Conservation (phyloP, 129 eudicot species). For the Saussurea involucrata region DNA sequence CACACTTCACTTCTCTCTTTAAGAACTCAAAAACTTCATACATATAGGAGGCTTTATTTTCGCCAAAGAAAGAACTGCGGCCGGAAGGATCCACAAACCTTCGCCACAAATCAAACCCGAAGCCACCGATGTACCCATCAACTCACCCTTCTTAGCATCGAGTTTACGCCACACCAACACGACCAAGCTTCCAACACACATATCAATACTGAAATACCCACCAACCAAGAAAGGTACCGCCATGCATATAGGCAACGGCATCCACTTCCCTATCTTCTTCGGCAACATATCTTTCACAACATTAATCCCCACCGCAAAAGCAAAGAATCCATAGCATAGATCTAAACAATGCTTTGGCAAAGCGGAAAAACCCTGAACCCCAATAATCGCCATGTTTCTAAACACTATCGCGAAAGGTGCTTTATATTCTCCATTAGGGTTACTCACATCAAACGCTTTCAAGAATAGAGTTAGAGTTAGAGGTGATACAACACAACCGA, state of each 20-base stretch:
- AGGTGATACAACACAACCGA: conserved; percentile 74
- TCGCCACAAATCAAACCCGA: conserved; percentile 97
- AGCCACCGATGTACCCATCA: conserved; percentile 82
- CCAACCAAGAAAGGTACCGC: conserved; percentile 81
- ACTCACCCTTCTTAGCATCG: conserved; percentile 44
- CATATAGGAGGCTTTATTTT: conserved; percentile 69
- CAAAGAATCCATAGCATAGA: conserved; percentile 67
- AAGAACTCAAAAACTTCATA: conserved; percentile 45
- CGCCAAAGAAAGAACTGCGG: conserved; percentile 67
- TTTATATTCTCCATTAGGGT: conserved; percentile 73
- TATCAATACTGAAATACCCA: conserved; percentile 61
- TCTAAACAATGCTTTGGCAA: conserved; percentile 69
- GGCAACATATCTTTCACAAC: conserved; percentile 56
- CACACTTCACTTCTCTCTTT: neutral
- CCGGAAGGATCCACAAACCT: conserved; percentile 82
- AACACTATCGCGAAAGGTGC: conserved; percentile 82
- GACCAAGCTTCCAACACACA: conserved; percentile 75
- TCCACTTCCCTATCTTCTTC: conserved; percentile 58
- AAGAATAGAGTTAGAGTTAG: conserved; percentile 54
- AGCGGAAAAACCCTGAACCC: conserved; percentile 70
- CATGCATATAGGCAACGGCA: conserved; percentile 86
- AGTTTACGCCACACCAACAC: conserved; percentile 69
- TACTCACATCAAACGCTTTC: conserved; percentile 70
- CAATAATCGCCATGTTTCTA: conserved; percentile 75
- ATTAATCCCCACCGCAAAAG: conserved; percentile 46